Percentiles rank a stretch among this genome's conserved stretches.
phyloP scores from a whole-genome alignment of 345 rosid species.

The Gynandropsis gynandra region DNA sequence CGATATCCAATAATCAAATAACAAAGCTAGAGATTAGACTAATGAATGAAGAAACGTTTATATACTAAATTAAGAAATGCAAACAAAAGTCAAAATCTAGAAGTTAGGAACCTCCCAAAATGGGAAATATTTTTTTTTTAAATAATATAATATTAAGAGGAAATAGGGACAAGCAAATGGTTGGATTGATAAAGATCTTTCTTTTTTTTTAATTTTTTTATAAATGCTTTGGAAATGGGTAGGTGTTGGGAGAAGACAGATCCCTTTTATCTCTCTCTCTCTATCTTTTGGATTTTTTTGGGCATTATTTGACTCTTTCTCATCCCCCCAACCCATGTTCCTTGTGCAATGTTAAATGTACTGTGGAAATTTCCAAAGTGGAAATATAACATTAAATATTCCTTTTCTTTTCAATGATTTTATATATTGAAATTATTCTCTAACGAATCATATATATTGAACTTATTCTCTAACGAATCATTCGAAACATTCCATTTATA shows the following conservation, averaged over 20 bases:
- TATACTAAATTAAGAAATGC: background rate
- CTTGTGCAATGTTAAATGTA: slow-evolving; percentile 40
- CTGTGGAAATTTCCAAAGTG: slow-evolving; percentile 18
- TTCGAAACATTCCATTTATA: too few relatives aligned
- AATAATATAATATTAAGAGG: slow-evolving; percentile 11
- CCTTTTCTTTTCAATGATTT: slow-evolving; percentile 11
- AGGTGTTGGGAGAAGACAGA: slow-evolving; percentile 25
- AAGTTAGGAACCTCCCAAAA: slow-evolving; percentile 4
- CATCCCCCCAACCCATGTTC: slow-evolving; percentile 20
- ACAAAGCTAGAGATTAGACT: background rate
- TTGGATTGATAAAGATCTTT: slow-evolving; percentile 29
- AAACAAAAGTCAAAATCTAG: slow-evolving; percentile 18
- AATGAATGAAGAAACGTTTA: background rate
- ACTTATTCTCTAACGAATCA: background rate
- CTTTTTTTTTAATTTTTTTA: slow-evolving; percentile 12
- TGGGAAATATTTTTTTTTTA: slow-evolving; percentile 12
- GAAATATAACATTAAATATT: slow-evolving; percentile 12
- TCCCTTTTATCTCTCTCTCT: slow-evolving; percentile 6
- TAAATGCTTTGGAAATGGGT: slow-evolving; percentile 25
- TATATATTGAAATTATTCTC: background rate
- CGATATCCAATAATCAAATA: background rate
- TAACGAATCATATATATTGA: background rate
- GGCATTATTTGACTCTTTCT: slow-evolving; percentile 20
- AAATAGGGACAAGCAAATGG: slow-evolving; percentile 36
- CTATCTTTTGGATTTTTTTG: slow-evolving; percentile 4